phyloP scores from a whole-genome alignment of 2,329 filamentous ascomycete genomes.

The Aspergillus caelatus region DNA sequence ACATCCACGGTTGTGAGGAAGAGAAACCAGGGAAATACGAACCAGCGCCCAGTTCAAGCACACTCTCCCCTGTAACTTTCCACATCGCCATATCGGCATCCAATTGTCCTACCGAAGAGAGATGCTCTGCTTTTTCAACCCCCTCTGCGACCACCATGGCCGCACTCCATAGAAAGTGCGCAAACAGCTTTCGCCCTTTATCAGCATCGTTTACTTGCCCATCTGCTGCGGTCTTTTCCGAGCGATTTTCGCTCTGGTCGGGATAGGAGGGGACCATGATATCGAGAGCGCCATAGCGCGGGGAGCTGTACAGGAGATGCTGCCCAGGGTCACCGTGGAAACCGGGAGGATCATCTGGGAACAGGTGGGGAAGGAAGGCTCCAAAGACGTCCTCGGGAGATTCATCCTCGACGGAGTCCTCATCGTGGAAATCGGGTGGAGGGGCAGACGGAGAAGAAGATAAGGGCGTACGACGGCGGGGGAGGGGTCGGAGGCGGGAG shows the following conservation, averaged over 20 bases:
- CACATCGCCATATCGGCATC: slow-evolving; percentile 35
- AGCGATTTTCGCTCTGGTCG: slow-evolving; percentile 32
- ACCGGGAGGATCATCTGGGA: slow-evolving; percentile 58
- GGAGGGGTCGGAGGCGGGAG: slow-evolving; percentile 34
- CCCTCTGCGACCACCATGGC: slow-evolving; percentile 47
- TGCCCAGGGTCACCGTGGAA: slow-evolving; percentile 58
- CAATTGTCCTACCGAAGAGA: slow-evolving; percentile 4
- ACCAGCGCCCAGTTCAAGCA: slow-evolving; percentile 66
- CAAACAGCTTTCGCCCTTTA: slow-evolving; percentile 56
- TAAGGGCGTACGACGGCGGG: slow-evolving; percentile 21
- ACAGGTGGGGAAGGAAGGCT: slow-evolving; percentile 56
- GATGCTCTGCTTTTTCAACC: slow-evolving; percentile 38
- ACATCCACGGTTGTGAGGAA: neutral
- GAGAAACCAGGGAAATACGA: slow-evolving; percentile 5
- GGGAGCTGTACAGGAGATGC: slow-evolving; percentile 53
- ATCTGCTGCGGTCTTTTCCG: slow-evolving; percentile 19
- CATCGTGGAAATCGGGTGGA: slow-evolving; percentile 20
- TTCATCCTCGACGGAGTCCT: slow-evolving; percentile 27
- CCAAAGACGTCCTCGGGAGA: slow-evolving; percentile 57
- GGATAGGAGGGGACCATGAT: slow-evolving; percentile 49
- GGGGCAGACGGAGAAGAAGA: slow-evolving; percentile 16
- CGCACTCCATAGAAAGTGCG: slow-evolving; percentile 64
- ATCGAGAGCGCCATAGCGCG: slow-evolving; percentile 42
- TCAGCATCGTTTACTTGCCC: slow-evolving; percentile 36
- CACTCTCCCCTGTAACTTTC: slow-evolving; percentile 52